A percentile compares a stretch with the other conserved stretches of the same genome.
Evolutionary conservation across 2,329 filamentous ascomycete species (phyloP).

Genomic region (Pseudocercospora crystallina): DNA sequence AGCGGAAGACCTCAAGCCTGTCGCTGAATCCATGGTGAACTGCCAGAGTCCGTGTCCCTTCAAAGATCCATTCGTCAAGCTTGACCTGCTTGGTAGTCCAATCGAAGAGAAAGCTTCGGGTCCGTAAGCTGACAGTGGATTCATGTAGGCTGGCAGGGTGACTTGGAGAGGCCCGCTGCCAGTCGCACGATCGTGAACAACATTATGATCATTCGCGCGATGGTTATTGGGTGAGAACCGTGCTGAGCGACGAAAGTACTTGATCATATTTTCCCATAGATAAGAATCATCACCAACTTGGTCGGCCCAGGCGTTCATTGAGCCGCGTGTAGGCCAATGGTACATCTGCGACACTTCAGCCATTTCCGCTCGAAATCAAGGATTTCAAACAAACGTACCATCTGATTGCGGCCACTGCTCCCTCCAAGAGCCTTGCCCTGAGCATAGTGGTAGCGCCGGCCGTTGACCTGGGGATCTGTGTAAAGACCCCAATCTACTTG

Average conservation of each 20-base stretch:
- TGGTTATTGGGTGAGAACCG: too few relatives aligned
- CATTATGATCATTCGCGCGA: too few relatives aligned
- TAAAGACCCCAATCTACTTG: slow-evolving; percentile 33
- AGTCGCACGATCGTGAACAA: slow-evolving; percentile 4
- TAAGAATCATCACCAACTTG: slow-evolving; percentile 63
- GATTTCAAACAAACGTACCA: too few relatives aligned
- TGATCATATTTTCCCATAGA: slow-evolving; percentile 58
- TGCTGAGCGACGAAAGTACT: slow-evolving; percentile 49
- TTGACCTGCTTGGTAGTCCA: not conserved
- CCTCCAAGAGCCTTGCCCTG: slow-evolving; percentile 33
- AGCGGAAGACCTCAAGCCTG: slow-evolving; percentile 26
- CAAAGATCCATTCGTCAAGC: not conserved
- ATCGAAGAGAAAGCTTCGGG: not conserved
- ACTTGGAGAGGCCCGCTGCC: slow-evolving; percentile 34
- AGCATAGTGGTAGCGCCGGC: slow-evolving; percentile 24
- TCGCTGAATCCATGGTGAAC: slow-evolving; percentile 36
- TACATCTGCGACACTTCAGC: too few relatives aligned
- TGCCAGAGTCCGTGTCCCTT: slow-evolving; percentile 12
- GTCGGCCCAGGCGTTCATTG: slow-evolving; percentile 41
- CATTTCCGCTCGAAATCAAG: too few relatives aligned
- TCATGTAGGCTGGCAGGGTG: slow-evolving; percentile 31
- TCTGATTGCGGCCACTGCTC: slow-evolving; percentile 27
- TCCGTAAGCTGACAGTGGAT: slow-evolving; percentile 5
- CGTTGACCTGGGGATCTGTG: slow-evolving; percentile 31
- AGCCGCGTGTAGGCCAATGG: slow-evolving; percentile 30